Base-by-base conservation (phyloP, 192 early-diverging fungal species). In the Radiomyces spectabilis region DNA sequence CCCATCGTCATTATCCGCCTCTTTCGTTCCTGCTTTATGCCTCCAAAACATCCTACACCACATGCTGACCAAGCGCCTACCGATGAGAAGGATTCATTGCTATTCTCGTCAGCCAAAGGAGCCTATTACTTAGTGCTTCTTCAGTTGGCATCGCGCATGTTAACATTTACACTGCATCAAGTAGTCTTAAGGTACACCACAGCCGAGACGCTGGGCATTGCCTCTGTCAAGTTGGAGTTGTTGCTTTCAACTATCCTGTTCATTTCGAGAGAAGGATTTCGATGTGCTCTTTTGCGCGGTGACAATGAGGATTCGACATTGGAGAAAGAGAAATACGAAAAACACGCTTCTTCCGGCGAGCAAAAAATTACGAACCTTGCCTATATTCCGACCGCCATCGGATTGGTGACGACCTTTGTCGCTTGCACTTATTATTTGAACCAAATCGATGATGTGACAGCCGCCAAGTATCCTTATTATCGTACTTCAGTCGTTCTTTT, bases 221-320 rank as follows among this genome's bases (percentile, higher is more conserved):
- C 89, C 0, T 82, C 84, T 1, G 85, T 92, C 9, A 73, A 87
- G 32, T 69, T 96, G 25, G 93, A 98, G 69, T 77, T 98, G 12
- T 62, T 94, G 13, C 75, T 88, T 7, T 82, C 89, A n/a, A 93
- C 93, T 0, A 85, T 97, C 19, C 65, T 97, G 32, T 97, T 99
- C 72, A 70, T 99, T 10, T 93, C 92, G 1, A 71, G 96, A 24
- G 88, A 91, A 53, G 85, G 83, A 27, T 80, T 88, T 39, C 75
- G 89, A 27, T 82, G 73, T 62, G 88, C 85, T 0, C 65, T 90
- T 6, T 60, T 92, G 43, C 79, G 89, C 12, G 65, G 77, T 21
- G n/a, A 33, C 50, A 74, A 29, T 59, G 64, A 41, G 52, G 51
- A 19, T 34, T 35, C 16, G 35, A 18, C 27, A 44, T 37, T 0